These are phyloP conservation scores for Fusarium papillatum DNA, from an alignment of 2,329 filamentous ascomycete genomes.

Conservation along the genomic window DNA sequence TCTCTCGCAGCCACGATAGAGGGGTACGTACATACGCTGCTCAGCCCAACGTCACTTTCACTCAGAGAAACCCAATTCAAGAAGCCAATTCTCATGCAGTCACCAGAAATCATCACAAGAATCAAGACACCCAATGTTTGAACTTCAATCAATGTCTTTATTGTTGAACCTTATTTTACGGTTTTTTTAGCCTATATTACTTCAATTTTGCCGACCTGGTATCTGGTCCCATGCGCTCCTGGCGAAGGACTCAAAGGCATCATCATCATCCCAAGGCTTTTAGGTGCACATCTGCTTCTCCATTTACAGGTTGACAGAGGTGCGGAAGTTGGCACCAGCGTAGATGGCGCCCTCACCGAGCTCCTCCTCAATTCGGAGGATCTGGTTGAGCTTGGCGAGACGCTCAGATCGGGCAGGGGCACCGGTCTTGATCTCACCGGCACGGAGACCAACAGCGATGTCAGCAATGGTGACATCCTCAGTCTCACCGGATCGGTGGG, in stretches of 20 bases:
- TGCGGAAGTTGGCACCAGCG: conserved; percentile 94
- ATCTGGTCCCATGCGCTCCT: conserved; percentile 40
- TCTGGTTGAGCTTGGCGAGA: conserved; percentile 99
- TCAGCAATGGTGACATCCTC: conserved; percentile 99
- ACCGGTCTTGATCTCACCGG: conserved; percentile 99
- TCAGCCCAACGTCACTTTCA: not conserved
- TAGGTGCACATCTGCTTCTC: conserved; percentile 22
- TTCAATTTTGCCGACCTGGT: conserved; percentile 42
- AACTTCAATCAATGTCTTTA: conserved; percentile 39
- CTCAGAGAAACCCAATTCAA: not conserved
- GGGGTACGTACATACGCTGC: not conserved
- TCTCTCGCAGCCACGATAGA: not conserved
- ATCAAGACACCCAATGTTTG: not conserved
- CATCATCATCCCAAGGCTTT: conserved; percentile 41
- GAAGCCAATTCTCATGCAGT: not conserved
- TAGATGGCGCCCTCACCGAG: conserved; percentile 93
- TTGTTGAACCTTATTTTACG: conserved; percentile 43
- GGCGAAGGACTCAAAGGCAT: conserved; percentile 39
- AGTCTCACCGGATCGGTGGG: conserved; percentile 98
- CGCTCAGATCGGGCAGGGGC: conserved; percentile 97
- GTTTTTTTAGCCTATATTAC: conserved; percentile 45
- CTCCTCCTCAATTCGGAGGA: conserved; percentile 99
- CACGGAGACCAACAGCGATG: conserved; percentile 95
- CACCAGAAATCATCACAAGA: not conserved
- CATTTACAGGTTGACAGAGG: conserved; percentile 85